Evolutionary conservation across 306 rosid species (phyloP).

Genomic region (Vicia sativa): DNA sequence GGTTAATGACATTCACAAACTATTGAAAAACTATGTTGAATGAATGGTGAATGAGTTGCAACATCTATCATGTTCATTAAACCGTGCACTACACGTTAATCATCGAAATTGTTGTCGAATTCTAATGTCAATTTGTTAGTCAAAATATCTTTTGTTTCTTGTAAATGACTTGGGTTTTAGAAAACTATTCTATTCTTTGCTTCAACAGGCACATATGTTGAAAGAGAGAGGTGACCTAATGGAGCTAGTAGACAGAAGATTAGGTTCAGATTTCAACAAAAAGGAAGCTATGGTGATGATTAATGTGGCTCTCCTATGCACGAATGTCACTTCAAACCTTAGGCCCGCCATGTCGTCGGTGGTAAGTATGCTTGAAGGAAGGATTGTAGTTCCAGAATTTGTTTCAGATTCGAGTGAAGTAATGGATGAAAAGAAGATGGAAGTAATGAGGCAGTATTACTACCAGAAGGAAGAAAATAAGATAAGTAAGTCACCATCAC

Average conservation of each 20-base stretch:
- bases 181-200: not conserved
- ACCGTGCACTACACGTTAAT: too few species aligned
- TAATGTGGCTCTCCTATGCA: constrained; percentile 41
- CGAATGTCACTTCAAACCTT: constrained; percentile 24
- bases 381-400: constrained; percentile 4
- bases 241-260: constrained; percentile 37
- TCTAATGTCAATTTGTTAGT: too few species aligned
- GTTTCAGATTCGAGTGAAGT: constrained; percentile 30
- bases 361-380: constrained; percentile 44
- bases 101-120: too few species aligned
- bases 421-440: constrained; percentile 38
- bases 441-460: constrained; percentile 34
- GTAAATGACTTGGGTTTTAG: not conserved
- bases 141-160: too few species aligned
- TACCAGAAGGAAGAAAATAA: constrained; percentile 23
- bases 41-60: too few species aligned
- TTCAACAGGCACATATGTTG: not conserved
- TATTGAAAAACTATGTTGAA: too few species aligned
- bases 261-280: constrained; percentile 37
- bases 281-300: constrained; percentile 32
- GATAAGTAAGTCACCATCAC: not conserved
- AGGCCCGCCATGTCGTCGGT: constrained; percentile 44
- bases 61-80: too few species aligned
- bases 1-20: too few species aligned
- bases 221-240: constrained; percentile 32